Evolutionary conservation across 2,329 filamentous ascomycete genomes (phyloP).

Genomic region (Aspergillus pseudoglaucus): DNA sequence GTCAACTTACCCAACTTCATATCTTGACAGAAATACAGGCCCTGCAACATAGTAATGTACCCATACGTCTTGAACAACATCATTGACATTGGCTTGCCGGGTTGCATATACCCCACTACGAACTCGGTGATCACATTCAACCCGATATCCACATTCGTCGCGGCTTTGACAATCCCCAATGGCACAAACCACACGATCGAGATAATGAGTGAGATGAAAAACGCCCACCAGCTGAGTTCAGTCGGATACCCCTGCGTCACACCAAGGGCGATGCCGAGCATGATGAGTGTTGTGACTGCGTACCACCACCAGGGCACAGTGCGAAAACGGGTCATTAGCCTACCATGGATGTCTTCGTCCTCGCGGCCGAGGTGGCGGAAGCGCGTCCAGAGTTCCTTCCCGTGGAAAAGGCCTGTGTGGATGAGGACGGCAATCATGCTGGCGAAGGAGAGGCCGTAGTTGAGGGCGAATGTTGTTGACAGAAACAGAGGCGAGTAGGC

Average conservation of each 20-base stretch:
- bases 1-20: conserved; percentile 49
- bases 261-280: conserved; percentile 46
- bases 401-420: conserved; percentile 16
- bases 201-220: conserved; percentile 59
- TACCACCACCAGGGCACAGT: conserved; percentile 37
- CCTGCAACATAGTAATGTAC: conserved; percentile 62
- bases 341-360: conserved; percentile 34
- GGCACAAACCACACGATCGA: conserved; percentile 59
- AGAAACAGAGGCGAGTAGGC: conserved; percentile 56
- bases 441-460: conserved; percentile 55
- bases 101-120: conserved; percentile 66
- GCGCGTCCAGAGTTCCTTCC: conserved; percentile 14
- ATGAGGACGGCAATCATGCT: conserved; percentile 47
- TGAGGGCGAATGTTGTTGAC: conserved; percentile 46
- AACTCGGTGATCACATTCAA: conserved; percentile 70
- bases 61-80: conserved; percentile 75
- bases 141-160: conserved; percentile 59
- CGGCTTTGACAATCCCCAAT: conserved; percentile 58
- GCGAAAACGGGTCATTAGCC: conserved; percentile 30
- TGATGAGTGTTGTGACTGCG: conserved; percentile 24
- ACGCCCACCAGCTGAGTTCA: conserved; percentile 66
- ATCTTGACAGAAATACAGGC: conserved; percentile 59
- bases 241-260: conserved; percentile 53
- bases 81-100: conserved; percentile 63
- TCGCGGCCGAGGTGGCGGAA: conserved; percentile 37